phyloP scores from a whole-genome alignment of 768 basidiomycete species.

The Tulasnella calospora region DNA sequence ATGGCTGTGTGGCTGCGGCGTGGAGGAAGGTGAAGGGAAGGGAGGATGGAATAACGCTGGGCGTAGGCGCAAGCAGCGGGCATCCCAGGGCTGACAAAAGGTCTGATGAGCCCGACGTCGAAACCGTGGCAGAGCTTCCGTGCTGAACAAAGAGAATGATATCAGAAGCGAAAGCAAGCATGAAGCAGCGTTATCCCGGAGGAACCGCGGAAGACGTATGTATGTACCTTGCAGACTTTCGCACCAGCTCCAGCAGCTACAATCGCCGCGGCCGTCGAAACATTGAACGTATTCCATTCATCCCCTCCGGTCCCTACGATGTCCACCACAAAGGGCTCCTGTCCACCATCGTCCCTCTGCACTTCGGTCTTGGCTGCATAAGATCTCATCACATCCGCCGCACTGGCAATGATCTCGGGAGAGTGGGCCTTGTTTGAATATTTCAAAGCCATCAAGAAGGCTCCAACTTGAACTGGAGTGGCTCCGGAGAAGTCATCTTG shows the following conservation, averaged over 20 bases:
- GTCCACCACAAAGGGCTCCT: constrained; percentile 46
- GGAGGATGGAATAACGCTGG: constrained; percentile 27
- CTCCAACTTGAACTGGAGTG: constrained; percentile 75
- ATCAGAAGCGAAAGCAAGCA: background rate
- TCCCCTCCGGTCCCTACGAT: constrained; percentile 95
- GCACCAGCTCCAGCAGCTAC: constrained; percentile 93
- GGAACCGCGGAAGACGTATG: background rate
- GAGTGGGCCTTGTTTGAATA: constrained; percentile 69
- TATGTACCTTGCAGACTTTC: constrained; percentile 75
- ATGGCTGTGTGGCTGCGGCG: constrained; percentile 88
- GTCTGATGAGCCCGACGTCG: constrained; percentile 79
- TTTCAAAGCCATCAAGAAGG: constrained; percentile 83
- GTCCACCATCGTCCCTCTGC: constrained; percentile 34
- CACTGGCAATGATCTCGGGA: constrained; percentile 71
- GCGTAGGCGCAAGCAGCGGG: background rate
- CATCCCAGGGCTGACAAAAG: background rate
- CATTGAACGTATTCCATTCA: constrained; percentile 93
- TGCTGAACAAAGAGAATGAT: constrained; percentile 50
- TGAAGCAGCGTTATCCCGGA: background rate
- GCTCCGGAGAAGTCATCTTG: constrained; percentile 49
- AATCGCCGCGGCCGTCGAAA: constrained; percentile 88
- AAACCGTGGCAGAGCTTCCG: constrained; percentile 85
- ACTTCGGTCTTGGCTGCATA: constrained; percentile 61
- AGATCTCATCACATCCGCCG: constrained; percentile 65
- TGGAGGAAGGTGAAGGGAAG: constrained; percentile 89